A percentile compares a stretch with the other conserved stretches of the same genome.
Conservation (phyloP, 192 early-diverging fungal genomes). For the Backusella circina region DNA sequence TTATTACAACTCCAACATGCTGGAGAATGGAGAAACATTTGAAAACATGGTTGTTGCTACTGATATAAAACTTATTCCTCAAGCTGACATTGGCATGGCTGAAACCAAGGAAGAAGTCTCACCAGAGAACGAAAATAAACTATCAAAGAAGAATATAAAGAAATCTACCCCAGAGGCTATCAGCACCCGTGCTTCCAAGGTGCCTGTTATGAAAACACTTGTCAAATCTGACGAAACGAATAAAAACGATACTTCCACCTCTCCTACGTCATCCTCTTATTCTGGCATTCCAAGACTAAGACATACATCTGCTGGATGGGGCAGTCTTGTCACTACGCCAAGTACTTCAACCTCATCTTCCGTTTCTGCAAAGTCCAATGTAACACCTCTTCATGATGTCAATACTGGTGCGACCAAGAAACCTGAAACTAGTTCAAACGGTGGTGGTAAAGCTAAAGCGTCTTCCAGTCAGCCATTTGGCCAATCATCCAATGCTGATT, state of each 20-base stretch:
- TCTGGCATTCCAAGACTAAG: background rate
- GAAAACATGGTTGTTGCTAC: background rate
- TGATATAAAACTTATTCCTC: background rate
- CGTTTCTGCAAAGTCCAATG: background rate
- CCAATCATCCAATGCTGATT: background rate
- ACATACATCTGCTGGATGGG: background rate
- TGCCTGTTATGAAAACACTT: background rate
- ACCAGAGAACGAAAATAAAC: background rate
- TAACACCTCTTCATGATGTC: background rate
- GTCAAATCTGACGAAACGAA: background rate
- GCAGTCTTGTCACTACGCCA: background rate
- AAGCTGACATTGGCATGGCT: background rate
- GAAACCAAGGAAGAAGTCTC: background rate
- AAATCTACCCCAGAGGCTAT: background rate
- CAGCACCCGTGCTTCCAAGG: background rate
- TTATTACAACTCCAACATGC: background rate
- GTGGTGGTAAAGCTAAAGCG: background rate
- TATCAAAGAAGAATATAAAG: background rate
- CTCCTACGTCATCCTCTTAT: background rate
- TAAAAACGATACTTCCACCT: background rate
- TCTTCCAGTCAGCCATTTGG: background rate
- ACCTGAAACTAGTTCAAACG: background rate
- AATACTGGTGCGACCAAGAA: background rate
- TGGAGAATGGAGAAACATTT: background rate
- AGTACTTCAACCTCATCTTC: background rate